Conservation (phyloP, 768 basidiomycete species). For the Polyporus arcularius region DNA sequence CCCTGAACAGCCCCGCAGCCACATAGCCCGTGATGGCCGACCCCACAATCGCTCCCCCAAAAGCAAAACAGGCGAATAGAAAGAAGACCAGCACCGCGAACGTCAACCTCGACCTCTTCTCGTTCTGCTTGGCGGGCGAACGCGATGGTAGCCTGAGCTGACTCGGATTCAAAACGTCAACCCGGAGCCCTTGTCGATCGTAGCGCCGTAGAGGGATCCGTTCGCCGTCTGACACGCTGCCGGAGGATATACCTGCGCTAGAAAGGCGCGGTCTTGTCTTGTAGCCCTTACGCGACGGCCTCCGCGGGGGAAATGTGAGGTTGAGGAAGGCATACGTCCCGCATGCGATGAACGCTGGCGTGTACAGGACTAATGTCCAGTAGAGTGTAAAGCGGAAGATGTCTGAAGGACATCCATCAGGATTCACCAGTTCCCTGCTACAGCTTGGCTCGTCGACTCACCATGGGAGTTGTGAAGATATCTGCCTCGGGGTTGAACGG, state of each 20-base stretch:
- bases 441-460: conserved; percentile 11
- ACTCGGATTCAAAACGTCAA: neutral
- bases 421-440: neutral
- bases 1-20: conserved; percentile 40
- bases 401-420: conserved; percentile 27
- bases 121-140: conserved; percentile 30
- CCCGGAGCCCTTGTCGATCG: neutral
- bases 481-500: conserved; percentile 34
- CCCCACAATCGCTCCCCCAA: conserved; percentile 40
- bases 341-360: conserved; percentile 41
- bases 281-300: conserved; percentile 8
- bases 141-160: conserved; percentile 10
- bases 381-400: conserved; percentile 49
- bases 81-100: conserved; percentile 44
- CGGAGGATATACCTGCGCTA: conserved; percentile 10
- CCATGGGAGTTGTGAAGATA: conserved; percentile 40
- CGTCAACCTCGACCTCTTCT: conserved; percentile 37
- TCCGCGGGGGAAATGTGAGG: conserved; percentile 38
- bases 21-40: conserved; percentile 42
- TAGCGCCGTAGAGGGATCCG: conserved; percentile 21
- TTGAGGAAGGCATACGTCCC: conserved; percentile 46
- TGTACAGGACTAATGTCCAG: conserved; percentile 49
- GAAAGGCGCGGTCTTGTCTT: conserved; percentile 1
- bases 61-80: conserved; percentile 34
- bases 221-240: conserved; percentile 10